Conservation (phyloP, 176 grass and related monocot species). For the Metroxylon sagu region DNA sequence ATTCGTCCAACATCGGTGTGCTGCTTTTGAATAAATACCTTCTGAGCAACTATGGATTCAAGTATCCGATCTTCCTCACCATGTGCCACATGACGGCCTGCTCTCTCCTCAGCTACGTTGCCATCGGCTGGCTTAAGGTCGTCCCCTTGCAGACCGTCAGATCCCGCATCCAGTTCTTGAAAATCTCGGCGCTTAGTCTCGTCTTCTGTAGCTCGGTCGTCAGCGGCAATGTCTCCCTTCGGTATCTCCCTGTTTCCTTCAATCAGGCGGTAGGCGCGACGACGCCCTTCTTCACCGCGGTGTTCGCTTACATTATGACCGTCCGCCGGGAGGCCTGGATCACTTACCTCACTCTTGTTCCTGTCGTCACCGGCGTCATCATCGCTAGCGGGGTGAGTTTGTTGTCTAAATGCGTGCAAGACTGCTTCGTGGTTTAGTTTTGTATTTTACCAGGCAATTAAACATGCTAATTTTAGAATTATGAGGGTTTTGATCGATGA, state of each 20-base stretch:
- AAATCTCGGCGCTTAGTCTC: constrained; percentile 52
- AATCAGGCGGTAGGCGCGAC: constrained; percentile 57
- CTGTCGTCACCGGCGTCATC: constrained; percentile 2
- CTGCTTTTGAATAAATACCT: constrained; percentile 12
- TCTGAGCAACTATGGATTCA: constrained; percentile 16
- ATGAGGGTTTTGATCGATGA: too few species aligned
- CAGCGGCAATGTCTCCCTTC: constrained; percentile 43
- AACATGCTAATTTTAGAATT: too few species aligned
- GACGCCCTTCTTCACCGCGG: constrained; percentile 59
- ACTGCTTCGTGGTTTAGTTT: too few species aligned
- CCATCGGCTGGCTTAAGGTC: constrained; percentile 51
- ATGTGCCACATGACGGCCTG: constrained; percentile 67
- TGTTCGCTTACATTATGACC: constrained; percentile 43
- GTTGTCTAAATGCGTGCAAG: background rate
- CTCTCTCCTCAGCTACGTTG: constrained; percentile 54
- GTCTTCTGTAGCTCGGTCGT: constrained; percentile 57
- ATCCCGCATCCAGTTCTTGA: constrained; percentile 50
- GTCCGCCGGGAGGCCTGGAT: constrained; percentile 12
- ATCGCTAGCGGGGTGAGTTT: constrained; percentile 6
- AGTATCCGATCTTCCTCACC: constrained; percentile 67
- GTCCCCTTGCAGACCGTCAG: constrained; percentile 46
- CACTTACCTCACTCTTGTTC: constrained; percentile 7
- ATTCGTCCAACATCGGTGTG: constrained; percentile 3
- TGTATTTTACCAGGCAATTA: too few species aligned
- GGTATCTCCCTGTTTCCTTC: constrained; percentile 53